Evolutionary conservation across 805 yeast genomes (phyloP).

Genomic region (Yarrowia sp.): DNA sequence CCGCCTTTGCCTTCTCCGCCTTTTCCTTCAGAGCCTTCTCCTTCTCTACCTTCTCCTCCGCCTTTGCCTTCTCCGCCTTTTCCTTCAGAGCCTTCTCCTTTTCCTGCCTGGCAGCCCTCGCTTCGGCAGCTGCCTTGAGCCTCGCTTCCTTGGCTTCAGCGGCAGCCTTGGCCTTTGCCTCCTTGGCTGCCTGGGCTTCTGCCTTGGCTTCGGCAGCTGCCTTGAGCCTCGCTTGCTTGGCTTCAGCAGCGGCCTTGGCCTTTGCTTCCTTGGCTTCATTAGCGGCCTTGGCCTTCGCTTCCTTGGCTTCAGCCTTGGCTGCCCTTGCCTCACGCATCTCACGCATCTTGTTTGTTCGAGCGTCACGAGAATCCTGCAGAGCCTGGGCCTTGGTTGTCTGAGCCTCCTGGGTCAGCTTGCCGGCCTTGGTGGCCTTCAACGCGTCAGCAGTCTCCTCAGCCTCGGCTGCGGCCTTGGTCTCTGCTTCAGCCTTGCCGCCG

Average conservation of each 20-base stretch:
- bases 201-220: neutral
- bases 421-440: no score
- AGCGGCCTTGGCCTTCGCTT: neutral
- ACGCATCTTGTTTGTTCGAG: no score
- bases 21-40: no score
- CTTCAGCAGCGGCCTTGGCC: neutral
- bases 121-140: no score
- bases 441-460: neutral
- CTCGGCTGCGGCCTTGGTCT: neutral
- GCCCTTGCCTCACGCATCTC: neutral
- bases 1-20: no score
- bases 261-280: neutral
- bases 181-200: neutral
- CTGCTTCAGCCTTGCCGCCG: neutral
- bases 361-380: no score
- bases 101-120: neutral
- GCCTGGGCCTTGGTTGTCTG: neutral
- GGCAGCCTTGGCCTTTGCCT: neutral
- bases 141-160: neutral
- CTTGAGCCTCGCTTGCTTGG: neutral
- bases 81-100: neutral
- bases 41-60: neutral
- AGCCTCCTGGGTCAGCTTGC: neutral
- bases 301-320: neutral
- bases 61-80: constrained; percentile 1